Evolutionary conservation across 2,329 filamentous ascomycete species (phyloP), one percentile per base, ranked within the genome.

Genomic region (Fusarium sp.): DNA sequence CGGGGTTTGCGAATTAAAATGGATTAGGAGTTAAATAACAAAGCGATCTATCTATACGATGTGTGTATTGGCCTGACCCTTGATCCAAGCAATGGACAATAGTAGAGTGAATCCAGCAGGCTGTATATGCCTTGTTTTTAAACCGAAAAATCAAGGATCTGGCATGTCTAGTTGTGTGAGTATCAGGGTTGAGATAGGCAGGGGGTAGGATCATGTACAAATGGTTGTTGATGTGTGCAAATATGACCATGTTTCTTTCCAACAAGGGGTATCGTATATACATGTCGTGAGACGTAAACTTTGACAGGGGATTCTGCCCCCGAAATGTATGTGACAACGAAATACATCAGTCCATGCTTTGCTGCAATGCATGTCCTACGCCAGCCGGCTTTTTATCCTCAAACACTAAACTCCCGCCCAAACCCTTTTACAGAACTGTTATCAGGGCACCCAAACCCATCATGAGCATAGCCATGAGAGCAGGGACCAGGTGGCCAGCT

Each of bases 401-500:
- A 14, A 54, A 54, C 27, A 31, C 48, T 54, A 1, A 20, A 20
- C 48, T 54, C 54, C 37, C 45, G n/a, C 41, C 37, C 48, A 54
- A 20, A 31, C 27, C 48, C 27, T 20, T 6, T 73, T 67, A 78
- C 35, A 75, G 18, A 29, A 71, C 20, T 27, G 69, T 35, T 16
- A 70, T 67, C 10, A 58, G 35, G 48, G 71, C 70, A 27, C 74
- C 78, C 14, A 76, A 29, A 56, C 63, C 73, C 61, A 78, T 61
- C 33, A 80, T 60, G 33, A 77, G 10, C 1, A 67, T 64, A 14
- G 67, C 69, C 18, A 77, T 48, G 39, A 69, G 35, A 27, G 75
- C 71, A 16, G 79, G 75, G 20, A 41, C 68, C 31, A 78, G 13
- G 20, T 70, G 72, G n/a, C 63, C 66, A 13, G 73, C 75, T 24